Evolutionary conservation across 2,329 filamentous ascomycete genomes (phyloP), one percentile per base, ranked within the genome.

Genomic region (Ampelomyces quisqualis): DNA sequence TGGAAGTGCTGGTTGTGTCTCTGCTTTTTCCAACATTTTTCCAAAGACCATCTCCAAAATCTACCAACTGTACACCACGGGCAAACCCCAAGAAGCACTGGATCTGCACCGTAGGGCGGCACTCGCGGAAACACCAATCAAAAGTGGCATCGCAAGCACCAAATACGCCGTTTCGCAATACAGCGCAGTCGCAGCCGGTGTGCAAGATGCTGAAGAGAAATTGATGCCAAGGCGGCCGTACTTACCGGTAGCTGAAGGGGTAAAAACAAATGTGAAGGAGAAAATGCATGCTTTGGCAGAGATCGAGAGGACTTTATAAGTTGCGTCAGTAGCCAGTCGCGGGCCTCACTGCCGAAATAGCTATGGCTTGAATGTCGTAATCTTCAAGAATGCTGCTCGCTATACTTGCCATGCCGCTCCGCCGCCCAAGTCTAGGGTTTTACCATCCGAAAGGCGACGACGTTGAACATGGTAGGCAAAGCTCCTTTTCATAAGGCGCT

Each of bases 131-230:
- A 77, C 77, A 41, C 77, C 79, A 1, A 79, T 78, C 56, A 86
- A 87, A 67, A 74, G 75, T 8, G 84, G 84, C 5, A 84, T 87
- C 53, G 82, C 81, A 7, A 73, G 75, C 2, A 80, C 79, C n/a
- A 87, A 88, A 68, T 86, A 84, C 58, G 84, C 82, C 0, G 81
- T 80, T 0, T 76, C 79, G 2, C 66, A 81, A 21, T 80, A 77
- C 50, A 79, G 79, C 22, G 84, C 81, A 2, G 78, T 87, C 24
- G 74, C 78, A 43, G 76, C 74, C 2, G 80, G 62, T 3, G 64
- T 81, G 2, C 55, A 64, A 34, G 45, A 51, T 15, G 48, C 63
- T 2, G 62, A 64, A 34, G 51, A 51, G 19, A 64, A 55, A 44
- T 29, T 65, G 26, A 49, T 44, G 26, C 64, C 62, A 2, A 49